phyloP scores from a whole-genome alignment of 2,329 filamentous ascomycete genomes.

The Beauveria rudraprayagi region DNA sequence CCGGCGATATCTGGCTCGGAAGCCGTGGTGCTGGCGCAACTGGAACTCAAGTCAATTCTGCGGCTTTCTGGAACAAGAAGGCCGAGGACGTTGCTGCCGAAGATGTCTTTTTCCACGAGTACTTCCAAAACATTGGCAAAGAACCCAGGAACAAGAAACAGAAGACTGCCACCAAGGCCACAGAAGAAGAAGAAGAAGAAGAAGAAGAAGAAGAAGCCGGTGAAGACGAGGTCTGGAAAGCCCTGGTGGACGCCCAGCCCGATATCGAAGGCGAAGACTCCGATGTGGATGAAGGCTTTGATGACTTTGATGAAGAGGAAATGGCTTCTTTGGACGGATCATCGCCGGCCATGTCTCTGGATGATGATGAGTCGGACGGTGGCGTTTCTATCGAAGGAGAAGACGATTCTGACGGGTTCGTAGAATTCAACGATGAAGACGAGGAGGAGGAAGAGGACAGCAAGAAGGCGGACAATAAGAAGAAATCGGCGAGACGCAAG shows the following conservation, averaged over 20 bases:
- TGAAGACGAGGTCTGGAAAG: conserved; percentile 86
- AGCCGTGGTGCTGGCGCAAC: conserved; percentile 37
- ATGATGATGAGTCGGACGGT: conserved; percentile 33
- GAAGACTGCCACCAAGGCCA: conserved; percentile 47
- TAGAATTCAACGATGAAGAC: conserved; percentile 46
- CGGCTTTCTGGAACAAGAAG: conserved; percentile 87
- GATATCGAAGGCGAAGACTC: conserved; percentile 50
- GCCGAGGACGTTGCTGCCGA: conserved; percentile 80
- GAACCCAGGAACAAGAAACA: conserved; percentile 46
- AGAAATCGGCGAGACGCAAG: conserved; percentile 55
- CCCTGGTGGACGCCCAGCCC: conserved; percentile 71
- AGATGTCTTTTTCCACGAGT: conserved; percentile 97
- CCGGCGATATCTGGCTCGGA: conserved; percentile 48
- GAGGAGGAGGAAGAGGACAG: conserved; percentile 47
- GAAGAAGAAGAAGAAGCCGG: conserved; percentile 50
- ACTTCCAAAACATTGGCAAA: conserved; percentile 74
- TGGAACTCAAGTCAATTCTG: conserved; percentile 60
- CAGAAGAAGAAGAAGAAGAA: conserved; percentile 51
- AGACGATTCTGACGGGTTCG: conserved; percentile 28
- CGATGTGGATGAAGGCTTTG: conserved; percentile 42
- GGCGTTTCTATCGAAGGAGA: conserved; percentile 38
- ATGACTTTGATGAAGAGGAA: conserved; percentile 40
- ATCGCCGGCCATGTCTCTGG: conserved; percentile 26
- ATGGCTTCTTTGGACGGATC: conserved; percentile 41
- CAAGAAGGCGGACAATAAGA: conserved; percentile 23